phyloP scores from a whole-genome alignment of 768 basidiomycete species.

The Auricularia sp. region DNA sequence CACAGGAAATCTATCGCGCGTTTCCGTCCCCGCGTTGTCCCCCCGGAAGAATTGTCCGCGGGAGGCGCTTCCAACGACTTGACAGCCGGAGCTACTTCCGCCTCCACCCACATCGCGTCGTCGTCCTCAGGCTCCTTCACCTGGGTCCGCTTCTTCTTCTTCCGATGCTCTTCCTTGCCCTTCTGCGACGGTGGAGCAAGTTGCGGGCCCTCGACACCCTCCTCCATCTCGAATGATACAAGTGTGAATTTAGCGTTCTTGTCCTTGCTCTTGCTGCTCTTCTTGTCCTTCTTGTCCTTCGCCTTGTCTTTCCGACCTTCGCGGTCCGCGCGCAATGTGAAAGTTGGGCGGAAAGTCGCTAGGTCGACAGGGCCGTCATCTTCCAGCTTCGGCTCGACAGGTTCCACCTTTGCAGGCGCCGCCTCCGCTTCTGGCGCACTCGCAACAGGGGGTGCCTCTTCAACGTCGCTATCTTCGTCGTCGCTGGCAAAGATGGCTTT shows the following conservation, averaged over 20 bases:
- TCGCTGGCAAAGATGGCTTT: constrained; percentile 97
- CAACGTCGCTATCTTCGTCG: constrained; percentile 76
- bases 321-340: constrained; percentile 50
- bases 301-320: constrained; percentile 25
- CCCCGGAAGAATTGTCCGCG: constrained; percentile 15
- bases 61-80: constrained; percentile 22
- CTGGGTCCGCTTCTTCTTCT: constrained; percentile 25
- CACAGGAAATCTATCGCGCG: constrained; percentile 71
- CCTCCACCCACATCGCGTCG: constrained; percentile 63
- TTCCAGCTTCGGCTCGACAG: constrained; percentile 8
- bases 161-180: constrained; percentile 19
- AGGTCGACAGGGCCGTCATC: constrained; percentile 37
- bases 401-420: not conserved
- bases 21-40: constrained; percentile 41
- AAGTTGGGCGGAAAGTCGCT: constrained; percentile 80
- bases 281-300: constrained; percentile 34
- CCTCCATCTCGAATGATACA: constrained; percentile 74
- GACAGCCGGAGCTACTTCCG: constrained; percentile 42
- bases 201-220: constrained; percentile 28
- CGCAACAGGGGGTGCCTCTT: constrained; percentile 25
- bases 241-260: constrained; percentile 35
- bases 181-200: constrained; percentile 18
- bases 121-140: constrained; percentile 29
- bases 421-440: not conserved
- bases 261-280: constrained; percentile 35